These are phyloP conservation scores for Cutaneotrichosporon curvatum DNA, from an alignment of 1,284 basidiomycete genomes.

Conservation along the genomic window DNA sequence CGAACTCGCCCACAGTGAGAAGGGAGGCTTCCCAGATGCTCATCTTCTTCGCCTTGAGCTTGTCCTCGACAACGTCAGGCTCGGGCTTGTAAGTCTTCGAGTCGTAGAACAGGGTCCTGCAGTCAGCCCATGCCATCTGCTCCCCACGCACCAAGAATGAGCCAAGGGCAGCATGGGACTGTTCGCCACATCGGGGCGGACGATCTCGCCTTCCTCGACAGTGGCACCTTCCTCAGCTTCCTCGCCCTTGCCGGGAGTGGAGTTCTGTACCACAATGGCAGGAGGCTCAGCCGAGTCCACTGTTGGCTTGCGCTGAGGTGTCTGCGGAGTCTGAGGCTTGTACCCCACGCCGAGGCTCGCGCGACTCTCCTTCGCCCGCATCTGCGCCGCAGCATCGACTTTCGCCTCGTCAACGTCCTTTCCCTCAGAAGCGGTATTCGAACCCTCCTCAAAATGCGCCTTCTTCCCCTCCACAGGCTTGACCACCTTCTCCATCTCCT, in stretches of 20 bases:
- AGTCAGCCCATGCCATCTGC: neutral
- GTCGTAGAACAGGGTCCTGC: constrained; percentile 82
- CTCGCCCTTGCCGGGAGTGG: constrained; percentile 7
- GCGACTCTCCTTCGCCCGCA: neutral
- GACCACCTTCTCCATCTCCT: neutral
- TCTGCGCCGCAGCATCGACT: neutral
- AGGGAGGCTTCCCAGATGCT: constrained; percentile 57
- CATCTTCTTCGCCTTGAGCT: constrained; percentile 19
- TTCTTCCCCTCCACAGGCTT: neutral
- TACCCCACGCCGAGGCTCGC: constrained; percentile 5
- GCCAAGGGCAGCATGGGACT: constrained; percentile 66
- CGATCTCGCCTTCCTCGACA: neutral
- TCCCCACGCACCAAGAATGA: constrained; percentile 70
- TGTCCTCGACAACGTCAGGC: constrained; percentile 39
- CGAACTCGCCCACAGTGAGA: constrained; percentile 68
- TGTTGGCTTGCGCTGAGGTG: neutral
- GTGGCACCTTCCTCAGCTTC: neutral
- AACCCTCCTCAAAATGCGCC: neutral
- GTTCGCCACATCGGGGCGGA: neutral
- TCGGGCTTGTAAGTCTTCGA: constrained; percentile 66
- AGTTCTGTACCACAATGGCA: constrained; percentile 23
- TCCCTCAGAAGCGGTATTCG: neutral
- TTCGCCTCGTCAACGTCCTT: too few species aligned
- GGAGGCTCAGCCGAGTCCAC: neutral
- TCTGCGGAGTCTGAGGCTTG: constrained; percentile 3